Evolutionary conservation across 768 basidiomycete genomes (phyloP), one percentile per base, ranked within the genome.

Genomic region (Favolaschia claudopus): DNA sequence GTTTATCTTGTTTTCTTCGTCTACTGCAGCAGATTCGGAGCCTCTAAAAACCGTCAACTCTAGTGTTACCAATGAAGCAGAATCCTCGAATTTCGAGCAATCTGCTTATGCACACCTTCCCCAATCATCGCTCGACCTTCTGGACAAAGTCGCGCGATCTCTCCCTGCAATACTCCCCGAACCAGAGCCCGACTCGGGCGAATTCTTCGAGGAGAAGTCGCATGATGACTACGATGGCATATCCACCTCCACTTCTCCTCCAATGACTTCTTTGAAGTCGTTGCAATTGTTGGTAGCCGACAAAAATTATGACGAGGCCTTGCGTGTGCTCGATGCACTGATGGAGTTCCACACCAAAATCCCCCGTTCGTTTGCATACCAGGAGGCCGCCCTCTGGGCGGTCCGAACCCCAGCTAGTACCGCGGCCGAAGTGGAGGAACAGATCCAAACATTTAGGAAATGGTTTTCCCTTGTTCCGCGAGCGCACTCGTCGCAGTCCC

Each of bases 401-500:
- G 17, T 62, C 62, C 13, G 48, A 56, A 5, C 53, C 55, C 20
- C 37, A 19, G 62, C 48, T 12, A 27, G 10, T 3, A 60, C 53
- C 15, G 10, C 32, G 12, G 27, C 27, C 22, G 58, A 56, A 36
- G 34, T 60, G 39, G 63, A 66, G 33, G 55, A 69, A 24, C 71
- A 59, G 14, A 42, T 64, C 12, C 55, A 52, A 32, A 49, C 52
- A n/a, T 76, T 78, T 40, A 57, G 67, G 2, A 65, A 72, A 14
- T 86, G 85, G 85, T 65, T 83, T 48, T 69, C 74, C 5, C 72
- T 84, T 37, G 64, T 76, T 13, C 83, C 84, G 5, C 63, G 71
- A 32, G 72, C 71, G 3, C 48, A 68, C 25, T 53, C 64, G 14
- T 46, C 55, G 9, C 37, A 34, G 15, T 40, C 62, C 9, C 45